Percentiles rank a stretch among this genome's conserved stretches.
Evolutionary conservation across 768 basidiomycete genomes (phyloP).

Genomic region (Amanita jacksonii): DNA sequence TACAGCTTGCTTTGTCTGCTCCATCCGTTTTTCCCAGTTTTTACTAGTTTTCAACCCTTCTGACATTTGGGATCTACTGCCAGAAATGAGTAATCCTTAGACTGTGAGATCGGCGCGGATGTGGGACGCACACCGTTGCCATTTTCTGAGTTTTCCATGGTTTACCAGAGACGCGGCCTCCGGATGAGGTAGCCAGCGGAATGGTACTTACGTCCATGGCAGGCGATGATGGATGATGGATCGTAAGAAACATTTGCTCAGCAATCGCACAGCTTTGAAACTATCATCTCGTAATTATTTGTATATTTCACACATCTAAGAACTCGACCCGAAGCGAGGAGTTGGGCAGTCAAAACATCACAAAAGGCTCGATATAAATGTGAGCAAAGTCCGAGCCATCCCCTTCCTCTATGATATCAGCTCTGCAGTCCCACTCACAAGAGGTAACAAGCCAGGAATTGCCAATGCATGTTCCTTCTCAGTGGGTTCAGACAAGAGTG

Average conservation of each 20-base stretch:
- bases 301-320: too few relatives aligned
- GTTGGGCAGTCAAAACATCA: not conserved
- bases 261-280: too few relatives aligned
- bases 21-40: conserved; percentile 61
- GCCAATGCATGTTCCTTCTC: too few relatives aligned
- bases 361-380: conserved; percentile 4
- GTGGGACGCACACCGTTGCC: conserved; percentile 36
- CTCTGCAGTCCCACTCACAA: conserved; percentile 6
- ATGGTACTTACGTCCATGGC: too few relatives aligned
- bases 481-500: conserved; percentile 9
- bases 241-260: too few relatives aligned
- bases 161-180: conserved; percentile 63
- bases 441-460: too few relatives aligned
- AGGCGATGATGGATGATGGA: too few relatives aligned
- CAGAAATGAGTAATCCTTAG: conserved; percentile 9
- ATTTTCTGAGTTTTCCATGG: conserved; percentile 49
- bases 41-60: conserved; percentile 57
- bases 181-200: conserved; percentile 45
- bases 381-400: conserved; percentile 2
- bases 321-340: not conserved
- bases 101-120: conserved; percentile 4
- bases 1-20: conserved; percentile 50
- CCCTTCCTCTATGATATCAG: conserved; percentile 4
- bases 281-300: too few relatives aligned
- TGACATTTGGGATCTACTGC: conserved; percentile 61